Evolutionary conservation across 2,329 filamentous ascomycete species (phyloP).

Genomic region (Penicillium sp.): DNA sequence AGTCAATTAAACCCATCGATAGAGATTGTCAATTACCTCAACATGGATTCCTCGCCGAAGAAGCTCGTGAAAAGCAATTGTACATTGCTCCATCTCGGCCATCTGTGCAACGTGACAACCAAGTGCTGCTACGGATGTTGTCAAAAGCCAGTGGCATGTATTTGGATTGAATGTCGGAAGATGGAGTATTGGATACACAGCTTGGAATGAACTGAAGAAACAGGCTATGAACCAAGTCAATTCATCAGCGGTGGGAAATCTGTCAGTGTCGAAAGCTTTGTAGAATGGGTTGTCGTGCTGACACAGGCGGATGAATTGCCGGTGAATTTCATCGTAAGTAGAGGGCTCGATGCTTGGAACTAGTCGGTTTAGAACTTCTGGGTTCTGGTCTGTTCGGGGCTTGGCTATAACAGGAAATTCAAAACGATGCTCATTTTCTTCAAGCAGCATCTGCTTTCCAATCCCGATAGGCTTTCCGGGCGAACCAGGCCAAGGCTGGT

Average conservation of each 20-base stretch:
- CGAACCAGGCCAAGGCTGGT: conserved; percentile 16
- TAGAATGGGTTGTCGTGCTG: conserved; percentile 32
- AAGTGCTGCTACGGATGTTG: conserved; percentile 42
- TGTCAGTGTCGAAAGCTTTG: conserved; percentile 30
- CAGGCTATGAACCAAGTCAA: conserved; percentile 35
- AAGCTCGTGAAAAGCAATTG: conserved; percentile 44
- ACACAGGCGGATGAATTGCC: conserved; percentile 35
- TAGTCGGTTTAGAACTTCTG: conserved; percentile 12
- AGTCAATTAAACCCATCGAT: background rate
- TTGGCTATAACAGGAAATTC: conserved; percentile 27
- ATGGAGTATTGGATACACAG: conserved; percentile 45
- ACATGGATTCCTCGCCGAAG: conserved; percentile 40
- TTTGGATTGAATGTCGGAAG: conserved; percentile 39
- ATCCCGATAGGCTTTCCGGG: conserved; percentile 11
- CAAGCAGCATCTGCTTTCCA: conserved; percentile 10
- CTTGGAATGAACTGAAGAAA: conserved; percentile 43
- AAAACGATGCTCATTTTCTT: conserved; percentile 17
- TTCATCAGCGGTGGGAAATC: conserved; percentile 29
- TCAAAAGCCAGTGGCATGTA: conserved; percentile 42
- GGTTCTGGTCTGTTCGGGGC: conserved; percentile 12
- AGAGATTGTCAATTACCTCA: conserved; percentile 28
- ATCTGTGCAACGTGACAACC: conserved; percentile 40
- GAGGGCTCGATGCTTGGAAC: conserved; percentile 22
- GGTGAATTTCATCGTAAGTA: conserved; percentile 32
- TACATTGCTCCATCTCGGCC: conserved; percentile 29